Evolutionary conservation across 169 alveolate genomes (phyloP).

Genomic region (Plasmodium reichenowi): DNA sequence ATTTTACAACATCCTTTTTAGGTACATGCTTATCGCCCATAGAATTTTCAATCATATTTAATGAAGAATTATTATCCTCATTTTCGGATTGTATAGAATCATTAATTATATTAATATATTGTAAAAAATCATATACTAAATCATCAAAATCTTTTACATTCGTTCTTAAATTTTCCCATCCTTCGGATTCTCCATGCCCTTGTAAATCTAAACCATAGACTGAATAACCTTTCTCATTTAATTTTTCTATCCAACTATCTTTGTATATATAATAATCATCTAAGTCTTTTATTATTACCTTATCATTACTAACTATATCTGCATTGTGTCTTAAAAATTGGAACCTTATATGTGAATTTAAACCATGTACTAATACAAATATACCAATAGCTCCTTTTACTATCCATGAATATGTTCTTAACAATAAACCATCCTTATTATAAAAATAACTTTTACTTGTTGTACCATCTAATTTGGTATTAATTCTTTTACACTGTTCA

Average conservation of each 20-base stretch:
- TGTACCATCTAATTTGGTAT: conserved; percentile 23
- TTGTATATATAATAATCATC: conserved; percentile 2
- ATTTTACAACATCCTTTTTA: no score
- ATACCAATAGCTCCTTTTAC: conserved; percentile 57
- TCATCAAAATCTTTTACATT: conserved; percentile 3
- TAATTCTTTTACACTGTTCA: background rate
- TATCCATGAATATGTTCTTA: conserved; percentile 71
- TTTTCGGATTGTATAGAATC: background rate
- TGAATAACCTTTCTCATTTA: conserved; percentile 1
- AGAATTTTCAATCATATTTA: background rate
- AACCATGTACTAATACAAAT: conserved; percentile 78
- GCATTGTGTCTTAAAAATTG: conserved; percentile 76
- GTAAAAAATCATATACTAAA: conserved; percentile 1
- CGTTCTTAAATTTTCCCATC: background rate
- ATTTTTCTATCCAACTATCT: conserved; percentile 8
- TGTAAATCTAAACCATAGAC: conserved; percentile 15
- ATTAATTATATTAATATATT: conserved; percentile 1
- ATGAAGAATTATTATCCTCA: no score
- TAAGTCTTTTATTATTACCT: conserved; percentile 1
- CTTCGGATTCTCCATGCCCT: conserved; percentile 4
- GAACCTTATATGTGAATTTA: conserved; percentile 75
- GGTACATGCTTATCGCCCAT: background rate
- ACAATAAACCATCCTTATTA: conserved; percentile 72
- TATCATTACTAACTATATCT: conserved; percentile 14
- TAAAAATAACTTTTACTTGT: conserved; percentile 66